Percentiles rank a stretch among this genome's conserved stretches.
Conservation (phyloP, 352 stramenopile species). For the Pythium diclinum region DNA sequence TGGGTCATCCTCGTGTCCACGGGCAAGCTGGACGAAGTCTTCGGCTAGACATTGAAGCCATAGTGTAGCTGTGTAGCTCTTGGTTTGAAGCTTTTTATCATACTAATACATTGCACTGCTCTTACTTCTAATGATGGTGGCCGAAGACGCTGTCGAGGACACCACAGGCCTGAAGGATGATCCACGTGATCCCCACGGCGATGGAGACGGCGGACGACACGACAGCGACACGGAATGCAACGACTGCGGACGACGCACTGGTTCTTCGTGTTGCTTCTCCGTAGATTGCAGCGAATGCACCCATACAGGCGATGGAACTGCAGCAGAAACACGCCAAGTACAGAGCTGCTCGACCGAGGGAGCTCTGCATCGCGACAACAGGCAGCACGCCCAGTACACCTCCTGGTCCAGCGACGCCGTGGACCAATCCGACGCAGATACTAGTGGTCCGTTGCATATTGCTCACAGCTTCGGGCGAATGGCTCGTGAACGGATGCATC, state of each 20-base stretch:
- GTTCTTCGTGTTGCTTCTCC: conserved; percentile 52
- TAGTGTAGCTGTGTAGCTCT: background rate
- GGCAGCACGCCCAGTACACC: conserved; percentile 84
- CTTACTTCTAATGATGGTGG: conserved; percentile 14
- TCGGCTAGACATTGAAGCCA: conserved; percentile 24
- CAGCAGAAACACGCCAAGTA: conserved; percentile 88
- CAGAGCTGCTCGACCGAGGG: conserved; percentile 36
- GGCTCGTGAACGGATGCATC: conserved; percentile 17
- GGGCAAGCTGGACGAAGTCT: conserved; percentile 52
- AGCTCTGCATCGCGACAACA: conserved; percentile 65
- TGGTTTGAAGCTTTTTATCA: background rate
- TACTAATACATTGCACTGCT: conserved; percentile 3
- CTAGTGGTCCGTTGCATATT: conserved; percentile 32
- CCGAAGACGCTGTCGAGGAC: conserved; percentile 65
- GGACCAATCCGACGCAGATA: conserved; percentile 71
- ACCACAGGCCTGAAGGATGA: conserved; percentile 58
- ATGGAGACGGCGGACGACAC: conserved; percentile 58
- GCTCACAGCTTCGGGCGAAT: conserved; percentile 11
- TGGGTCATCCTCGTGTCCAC: conserved; percentile 57
- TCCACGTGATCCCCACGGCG: conserved; percentile 61
- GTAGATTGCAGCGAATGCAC: conserved; percentile 78
- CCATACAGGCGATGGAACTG: conserved; percentile 87
- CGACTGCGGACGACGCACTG: conserved; percentile 22
- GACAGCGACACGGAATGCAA: conserved; percentile 47
- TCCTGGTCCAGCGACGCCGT: conserved; percentile 81